A percentile compares a stretch with the other conserved stretches of the same genome.
Evolutionary conservation across 257 asterid species (phyloP).

Genomic region (Gardenia jasminoides): DNA sequence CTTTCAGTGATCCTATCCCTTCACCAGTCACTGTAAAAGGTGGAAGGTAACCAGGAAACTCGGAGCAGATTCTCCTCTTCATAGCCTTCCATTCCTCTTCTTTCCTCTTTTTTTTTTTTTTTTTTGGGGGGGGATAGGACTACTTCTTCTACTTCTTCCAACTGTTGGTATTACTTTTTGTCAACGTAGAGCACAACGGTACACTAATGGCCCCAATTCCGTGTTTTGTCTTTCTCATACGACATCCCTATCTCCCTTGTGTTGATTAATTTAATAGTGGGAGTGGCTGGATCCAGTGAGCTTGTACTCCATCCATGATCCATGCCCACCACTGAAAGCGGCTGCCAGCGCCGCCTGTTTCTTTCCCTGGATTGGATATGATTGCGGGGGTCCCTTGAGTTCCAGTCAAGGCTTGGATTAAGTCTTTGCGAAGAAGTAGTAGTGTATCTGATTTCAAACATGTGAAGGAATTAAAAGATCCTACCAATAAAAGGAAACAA

Average conservation of each 20-base stretch:
- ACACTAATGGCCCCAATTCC: background rate
- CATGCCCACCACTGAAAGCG: background rate
- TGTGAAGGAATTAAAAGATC: background rate
- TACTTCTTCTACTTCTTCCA: too few relatives aligned
- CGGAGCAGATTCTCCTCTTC: too few relatives aligned
- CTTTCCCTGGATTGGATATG: background rate
- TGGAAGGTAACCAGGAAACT: background rate
- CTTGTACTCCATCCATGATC: background rate
- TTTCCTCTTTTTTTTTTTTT: too few relatives aligned
- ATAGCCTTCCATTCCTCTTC: too few relatives aligned
- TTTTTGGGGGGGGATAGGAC: too few relatives aligned
- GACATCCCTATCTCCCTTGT: background rate
- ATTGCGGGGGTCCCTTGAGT: background rate
- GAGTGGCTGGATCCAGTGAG: background rate
- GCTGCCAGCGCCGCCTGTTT: background rate
- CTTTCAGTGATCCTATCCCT: too few relatives aligned
- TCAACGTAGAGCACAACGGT: background rate
- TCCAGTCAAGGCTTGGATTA: background rate
- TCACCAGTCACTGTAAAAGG: too few relatives aligned
- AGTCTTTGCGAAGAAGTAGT: too few relatives aligned
- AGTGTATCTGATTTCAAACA: background rate
- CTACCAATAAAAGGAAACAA: background rate
- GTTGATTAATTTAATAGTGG: background rate
- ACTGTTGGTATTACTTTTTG: too few relatives aligned
- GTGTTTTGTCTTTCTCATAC: background rate